Base-by-base conservation (phyloP, 345 rosid species). In the Trapa bicornis region DNA sequence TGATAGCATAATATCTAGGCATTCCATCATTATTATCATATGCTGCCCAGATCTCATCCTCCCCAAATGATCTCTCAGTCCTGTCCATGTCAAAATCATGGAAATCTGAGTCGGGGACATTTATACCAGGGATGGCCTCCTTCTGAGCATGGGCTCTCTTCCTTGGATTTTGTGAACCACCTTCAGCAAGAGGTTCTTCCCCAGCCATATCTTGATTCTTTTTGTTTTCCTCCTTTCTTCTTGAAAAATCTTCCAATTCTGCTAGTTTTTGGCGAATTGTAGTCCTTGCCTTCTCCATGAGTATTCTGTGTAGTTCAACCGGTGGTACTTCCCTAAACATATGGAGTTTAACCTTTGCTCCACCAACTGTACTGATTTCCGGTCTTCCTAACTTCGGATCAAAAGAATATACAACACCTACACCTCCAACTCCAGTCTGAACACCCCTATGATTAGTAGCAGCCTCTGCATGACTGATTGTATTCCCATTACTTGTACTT, bases 1-100 rank as follows among this genome's bases (percentile, higher is more conserved):
- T 86, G 80, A 90, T 84, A 61, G 97, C 97, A 75, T 91, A 95
- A 67, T 75, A 91, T 43, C 99, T 89, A 66, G 99, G 99, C 99
- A 95, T 89, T 47, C 96, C 97, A 72, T 91, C 97, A 45, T 83
- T 82, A 70, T 82, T 82, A 36, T 94, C 99, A 72, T 95, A 95
- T 11, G 96, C 96, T 67, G 97, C 99, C 99, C 99, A 94, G 47
- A 94, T 85, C 76, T 95, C 87, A 69, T 89, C 89, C 9, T 76
- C 92, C 60, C 60, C 77, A 73, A 95, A 91, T 39, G 91, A 83
- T 65, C 48, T 76, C 77, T 95, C 99, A 57, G 84, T 75, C 65
- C 96, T 81, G 76, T 82, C 88, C 77, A 83, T 69, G 76, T 91
- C 97, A 74, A 95, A 95, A 76, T 87, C 83, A 76, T 95, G 94